Conservation (phyloP, 805 yeast genomes). For the Danielia oregonensis region DNA sequence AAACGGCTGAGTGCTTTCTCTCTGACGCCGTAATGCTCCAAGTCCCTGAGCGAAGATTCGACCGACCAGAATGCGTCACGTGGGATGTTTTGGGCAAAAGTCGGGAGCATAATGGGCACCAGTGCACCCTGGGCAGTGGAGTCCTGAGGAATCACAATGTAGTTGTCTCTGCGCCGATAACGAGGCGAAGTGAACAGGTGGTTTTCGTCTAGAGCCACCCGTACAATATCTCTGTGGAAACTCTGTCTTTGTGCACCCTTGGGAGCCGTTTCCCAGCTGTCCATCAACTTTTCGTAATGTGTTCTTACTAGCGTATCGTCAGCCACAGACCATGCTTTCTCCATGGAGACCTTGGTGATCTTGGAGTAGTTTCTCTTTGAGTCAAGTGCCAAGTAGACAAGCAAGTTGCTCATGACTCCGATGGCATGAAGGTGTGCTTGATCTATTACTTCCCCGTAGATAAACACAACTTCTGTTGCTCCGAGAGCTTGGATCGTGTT, state of each 20-base stretch:
- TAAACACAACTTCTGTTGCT: conserved; percentile 15
- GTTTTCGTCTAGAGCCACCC: background rate
- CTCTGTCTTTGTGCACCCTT: background rate
- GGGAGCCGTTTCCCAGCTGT: background rate
- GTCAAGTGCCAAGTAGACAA: conserved; percentile 9
- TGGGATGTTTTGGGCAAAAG: background rate
- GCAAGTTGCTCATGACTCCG: conserved; percentile 16
- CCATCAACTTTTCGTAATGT: conserved; percentile 11
- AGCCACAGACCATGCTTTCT: conserved; percentile 29
- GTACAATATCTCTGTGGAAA: background rate
- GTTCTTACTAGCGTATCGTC: conserved; percentile 23
- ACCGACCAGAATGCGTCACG: conserved; percentile 22
- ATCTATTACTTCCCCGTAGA: conserved; percentile 27
- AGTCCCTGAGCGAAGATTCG: conserved; percentile 23
- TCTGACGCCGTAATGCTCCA: conserved; percentile 26
- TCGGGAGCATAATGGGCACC: conserved; percentile 6
- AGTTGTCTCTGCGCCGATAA: conserved; percentile 5
- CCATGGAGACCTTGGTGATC: conserved; percentile 13
- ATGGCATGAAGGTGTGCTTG: conserved; percentile 24
- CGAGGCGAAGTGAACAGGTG: conserved; percentile 6
- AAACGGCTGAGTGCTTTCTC: conserved; percentile 16
- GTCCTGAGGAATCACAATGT: background rate
- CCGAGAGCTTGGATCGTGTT: conserved; percentile 11
- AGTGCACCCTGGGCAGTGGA: background rate
- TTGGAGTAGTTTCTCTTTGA: conserved; percentile 1